Evolutionary conservation across 352 stramenopile species (phyloP), one percentile per base, ranked within the genome.

Genomic region (Paralagenidium karlingii): DNA sequence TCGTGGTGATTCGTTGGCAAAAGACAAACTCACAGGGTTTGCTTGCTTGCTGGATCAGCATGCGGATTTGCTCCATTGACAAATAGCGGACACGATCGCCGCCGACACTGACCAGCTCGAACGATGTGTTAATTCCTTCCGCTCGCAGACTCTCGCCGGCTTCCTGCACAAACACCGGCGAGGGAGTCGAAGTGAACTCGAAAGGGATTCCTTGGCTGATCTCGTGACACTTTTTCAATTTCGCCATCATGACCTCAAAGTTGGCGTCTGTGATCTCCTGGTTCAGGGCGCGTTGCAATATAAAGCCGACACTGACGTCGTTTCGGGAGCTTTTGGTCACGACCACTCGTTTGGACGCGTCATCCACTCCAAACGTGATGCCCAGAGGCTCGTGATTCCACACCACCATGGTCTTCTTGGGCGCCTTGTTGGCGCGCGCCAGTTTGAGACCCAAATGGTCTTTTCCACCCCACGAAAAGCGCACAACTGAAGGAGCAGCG

Each of bases 331-430:
- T 80, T 30, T 60, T 59, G 25, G 69, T 85, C 10, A 88, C 71
- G 19, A 88, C 63, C 1, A 88, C 55, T 31, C 57, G 55, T 31
- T 69, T 59, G 18, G 75, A 84, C 13, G 63, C 68, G 24, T 76
- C 68, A 43, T 88, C 75, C 21, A 85, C 68, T 57, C 71, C 67
- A 27, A 88, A 68, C 7, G 75, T 83, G 26, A 88, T 54, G 34
- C 75, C 75, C 3, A 88, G 63, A 11, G 63, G 49, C 19, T 61
- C 58, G 24, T 53, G 36, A 0, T 40, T 48, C 9, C 55, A 51
- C 71, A 68, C 82, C 31, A 66, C 40, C 10, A 82, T 56, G 5
- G 44, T 56, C 29, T 53, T 43, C 8, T 31, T 36, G n/a, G 16
- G 39, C 1, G 40, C 34, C 5, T 47, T 32, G 47, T 64, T 63